Conservation (phyloP, 495 filamentous ascomycete species). For the Trichoderma orchidacearum region DNA sequence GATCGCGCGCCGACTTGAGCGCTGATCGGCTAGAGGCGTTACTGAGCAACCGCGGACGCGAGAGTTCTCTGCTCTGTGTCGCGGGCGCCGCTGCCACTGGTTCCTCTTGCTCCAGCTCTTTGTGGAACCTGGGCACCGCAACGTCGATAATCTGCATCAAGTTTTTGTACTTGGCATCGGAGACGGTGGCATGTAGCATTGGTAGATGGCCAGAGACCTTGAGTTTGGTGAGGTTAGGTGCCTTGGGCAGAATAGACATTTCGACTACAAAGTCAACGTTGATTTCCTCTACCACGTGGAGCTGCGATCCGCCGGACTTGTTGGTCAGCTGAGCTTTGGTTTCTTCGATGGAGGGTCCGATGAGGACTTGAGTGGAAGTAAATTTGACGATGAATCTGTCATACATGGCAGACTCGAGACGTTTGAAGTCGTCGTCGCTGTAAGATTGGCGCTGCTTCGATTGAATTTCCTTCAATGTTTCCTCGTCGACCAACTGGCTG, state of each 20-base stretch:
- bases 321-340: conserved; percentile 72
- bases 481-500: conserved; percentile 83
- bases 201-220: conserved; percentile 83
- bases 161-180: conserved; percentile 90
- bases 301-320: conserved; percentile 51
- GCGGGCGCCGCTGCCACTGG: conserved; percentile 2
- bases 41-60: conserved; percentile 41
- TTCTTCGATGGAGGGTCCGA: conserved; percentile 85
- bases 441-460: conserved; percentile 80
- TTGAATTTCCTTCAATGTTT: conserved; percentile 76
- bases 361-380: conserved; percentile 85
- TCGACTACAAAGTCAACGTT: conserved; percentile 91
- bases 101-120: conserved; percentile 22
- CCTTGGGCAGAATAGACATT: conserved; percentile 86
- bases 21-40: conserved; percentile 20
- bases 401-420: conserved; percentile 83
- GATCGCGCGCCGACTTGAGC: conserved; percentile 11
- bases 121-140: conserved; percentile 74
- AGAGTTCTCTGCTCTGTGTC: conserved; percentile 22
- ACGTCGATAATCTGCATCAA: conserved; percentile 94
- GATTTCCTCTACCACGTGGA: conserved; percentile 91
- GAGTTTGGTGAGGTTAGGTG: conserved; percentile 84
- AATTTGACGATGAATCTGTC: conserved; percentile 89
- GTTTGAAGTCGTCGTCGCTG: conserved; percentile 76
- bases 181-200: conserved; percentile 79